Base-by-base conservation (phyloP, 345 rosid genomes). In the Eutrema heterophyllum region DNA sequence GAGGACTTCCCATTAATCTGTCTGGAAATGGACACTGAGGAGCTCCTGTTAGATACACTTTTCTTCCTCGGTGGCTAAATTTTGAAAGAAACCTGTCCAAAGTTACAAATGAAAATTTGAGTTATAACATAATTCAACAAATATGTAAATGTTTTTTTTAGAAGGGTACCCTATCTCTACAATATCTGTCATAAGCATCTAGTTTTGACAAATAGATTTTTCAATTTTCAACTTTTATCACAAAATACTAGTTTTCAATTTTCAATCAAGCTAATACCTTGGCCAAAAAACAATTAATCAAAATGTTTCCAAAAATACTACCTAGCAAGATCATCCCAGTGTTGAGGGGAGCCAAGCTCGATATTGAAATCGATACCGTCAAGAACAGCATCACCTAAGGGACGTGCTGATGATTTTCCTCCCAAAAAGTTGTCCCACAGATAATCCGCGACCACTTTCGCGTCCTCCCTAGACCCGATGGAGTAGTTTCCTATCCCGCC, bases 21-120 rank as follows among this genome's bases (percentile, higher is more conserved):
- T 88, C 90, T 0, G 93, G 90, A 72, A 81, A 88, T 36, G 85
- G 89, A 78, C 93, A 86, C 18, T 88, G 89, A 11, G 93, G 90
- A 51, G 90, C 89, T 32, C 86, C 90, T 14, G 93, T 63, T 65
- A 88, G 27, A 66, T 83, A 84, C 11, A 88, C 87, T 77, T 81
- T 88, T 44, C 56, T 82, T 12, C 83, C 84, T 26, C 30, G 38
- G 3, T 35, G 51, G 67, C 85, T 79, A 39, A 73, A 72, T 9
- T 43, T 77, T 1, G 81, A 30, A 12, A 88, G 66, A 51, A 15
- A 52, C 10, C 85, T 74, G 7, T 80, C 78, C 35, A 84, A 77
- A 8, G 55, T 57, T 21, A 61, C 81, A 64, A 69, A 80, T 13
- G 9, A 24, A 14, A 14, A 9, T 26, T 49, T 70, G 1, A 69